A percentile compares a stretch with the other conserved stretches of the same genome.
These are phyloP conservation scores for Pseudopyrenochaeta lycopersici DNA, from an alignment of 2,329 filamentous ascomycete genomes.

Conservation along the genomic window DNA sequence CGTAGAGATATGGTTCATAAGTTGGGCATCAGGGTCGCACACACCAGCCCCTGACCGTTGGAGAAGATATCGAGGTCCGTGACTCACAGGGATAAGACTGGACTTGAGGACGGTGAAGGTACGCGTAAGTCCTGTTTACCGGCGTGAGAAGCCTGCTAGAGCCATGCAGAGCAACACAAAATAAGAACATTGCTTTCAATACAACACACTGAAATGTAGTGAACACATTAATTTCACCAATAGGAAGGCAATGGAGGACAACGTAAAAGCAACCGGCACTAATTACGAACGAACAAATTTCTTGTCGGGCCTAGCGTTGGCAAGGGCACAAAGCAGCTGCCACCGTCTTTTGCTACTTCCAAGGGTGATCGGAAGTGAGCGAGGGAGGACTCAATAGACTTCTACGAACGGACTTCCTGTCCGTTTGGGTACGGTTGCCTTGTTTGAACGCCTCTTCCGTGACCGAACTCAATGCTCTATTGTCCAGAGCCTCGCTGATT, in stretches of 20 bases:
- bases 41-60: constrained; percentile 18
- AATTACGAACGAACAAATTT: constrained; percentile 5
- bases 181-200: constrained; percentile 11
- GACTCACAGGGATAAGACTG: constrained; percentile 37
- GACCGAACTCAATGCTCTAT: constrained; percentile 13
- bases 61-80: constrained; percentile 30
- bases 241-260: constrained; percentile 12
- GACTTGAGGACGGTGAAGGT: constrained; percentile 32
- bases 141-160: constrained; percentile 13
- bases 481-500: constrained; percentile 25
- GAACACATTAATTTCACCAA: constrained; percentile 24
- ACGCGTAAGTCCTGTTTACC: constrained; percentile 16
- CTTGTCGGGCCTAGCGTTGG: constrained; percentile 15
- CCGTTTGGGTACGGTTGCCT: constrained; percentile 39
- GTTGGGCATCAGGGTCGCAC: constrained; percentile 8
- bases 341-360: constrained; percentile 33
- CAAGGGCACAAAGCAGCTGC: constrained; percentile 16
- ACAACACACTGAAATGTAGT: constrained; percentile 9
- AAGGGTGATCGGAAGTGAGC: constrained; percentile 20
- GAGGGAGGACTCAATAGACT: constrained; percentile 8
- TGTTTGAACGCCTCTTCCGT: constrained; percentile 31
- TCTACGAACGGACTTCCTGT: constrained; percentile 6
- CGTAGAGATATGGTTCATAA: constrained; percentile 4
- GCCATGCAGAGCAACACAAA: constrained; percentile 15
- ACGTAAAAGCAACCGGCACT: constrained; percentile 16